Evolutionary conservation across 176 grass and related monocot species (phyloP).

Genomic region (Raddia distichophylla): DNA sequence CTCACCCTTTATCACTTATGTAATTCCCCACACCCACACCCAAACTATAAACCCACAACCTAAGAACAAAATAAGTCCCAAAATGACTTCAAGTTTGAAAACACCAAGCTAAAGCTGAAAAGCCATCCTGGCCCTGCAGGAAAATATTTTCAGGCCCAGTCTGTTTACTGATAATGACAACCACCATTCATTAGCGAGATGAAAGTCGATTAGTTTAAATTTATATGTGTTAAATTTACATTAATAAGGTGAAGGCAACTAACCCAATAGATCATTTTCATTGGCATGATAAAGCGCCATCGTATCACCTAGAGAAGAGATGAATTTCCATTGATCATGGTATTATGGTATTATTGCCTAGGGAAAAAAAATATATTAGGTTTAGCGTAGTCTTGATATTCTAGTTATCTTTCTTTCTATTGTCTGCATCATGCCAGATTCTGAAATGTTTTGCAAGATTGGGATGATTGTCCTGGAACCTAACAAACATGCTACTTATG

Average conservation of each 20-base stretch:
- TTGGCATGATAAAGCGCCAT: neutral
- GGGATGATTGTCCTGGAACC: neutral
- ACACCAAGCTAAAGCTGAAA: neutral
- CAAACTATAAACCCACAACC: no score
- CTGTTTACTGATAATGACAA: neutral
- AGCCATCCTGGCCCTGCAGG: neutral
- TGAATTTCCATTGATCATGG: neutral
- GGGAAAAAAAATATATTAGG: no score
- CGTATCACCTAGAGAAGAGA: neutral
- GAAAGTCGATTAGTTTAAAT: neutral
- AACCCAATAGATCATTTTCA: neutral
- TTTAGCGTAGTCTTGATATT: neutral
- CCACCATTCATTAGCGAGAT: neutral
- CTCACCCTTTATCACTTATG: no score
- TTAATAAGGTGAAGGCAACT: neutral
- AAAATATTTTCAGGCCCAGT: neutral
- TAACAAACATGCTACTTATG: neutral
- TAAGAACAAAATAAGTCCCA: no score
- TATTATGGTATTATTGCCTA: neutral
- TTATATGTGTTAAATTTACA: neutral
- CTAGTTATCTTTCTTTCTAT: neutral
- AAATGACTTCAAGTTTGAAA: neutral
- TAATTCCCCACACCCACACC: no score
- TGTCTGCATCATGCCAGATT: slow-evolving; percentile 7
- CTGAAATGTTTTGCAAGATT: neutral